Conservation (phyloP, 257 asterid species). For the Oldenlandia corymbosa region DNA sequence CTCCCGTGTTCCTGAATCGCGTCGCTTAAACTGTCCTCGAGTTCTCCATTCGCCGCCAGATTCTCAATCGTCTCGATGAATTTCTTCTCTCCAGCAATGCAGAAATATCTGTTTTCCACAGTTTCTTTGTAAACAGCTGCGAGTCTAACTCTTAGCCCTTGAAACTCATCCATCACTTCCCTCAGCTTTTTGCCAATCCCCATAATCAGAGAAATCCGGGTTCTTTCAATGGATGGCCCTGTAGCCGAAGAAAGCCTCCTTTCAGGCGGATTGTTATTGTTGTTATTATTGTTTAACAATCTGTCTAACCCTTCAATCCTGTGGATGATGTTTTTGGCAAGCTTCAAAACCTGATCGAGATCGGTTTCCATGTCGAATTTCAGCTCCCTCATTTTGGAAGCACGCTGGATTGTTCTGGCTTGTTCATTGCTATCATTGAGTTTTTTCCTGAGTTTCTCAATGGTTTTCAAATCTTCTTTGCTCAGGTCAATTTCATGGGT, state of each 20-base stretch:
- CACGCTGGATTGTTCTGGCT: conserved; percentile 20
- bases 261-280: conserved; percentile 9
- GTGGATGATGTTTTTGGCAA: conserved; percentile 26
- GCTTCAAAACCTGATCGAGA: conserved; percentile 24
- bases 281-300: background rate
- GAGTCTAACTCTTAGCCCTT: conserved; percentile 24
- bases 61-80: conserved; percentile 26
- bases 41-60: conserved; percentile 25
- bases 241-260: conserved; percentile 11
- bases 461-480: conserved; percentile 28
- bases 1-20: conserved; percentile 33
- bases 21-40: conserved; percentile 23
- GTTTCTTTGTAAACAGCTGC: conserved; percentile 30
- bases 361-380: conserved; percentile 31
- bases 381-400: conserved; percentile 26
- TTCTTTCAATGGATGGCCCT: conserved; percentile 29
- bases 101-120: conserved; percentile 24
- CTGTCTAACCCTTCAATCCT: conserved; percentile 25
- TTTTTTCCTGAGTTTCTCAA: conserved; percentile 20
- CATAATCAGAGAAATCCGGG: conserved; percentile 27
- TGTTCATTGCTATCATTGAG: conserved; percentile 26
- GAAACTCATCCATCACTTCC: conserved; percentile 39
- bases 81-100: conserved; percentile 31
- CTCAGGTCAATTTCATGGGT: conserved; percentile 31
- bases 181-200: conserved; percentile 33